phyloP scores from a whole-genome alignment of 2,329 filamentous ascomycete species.

The Pseudocercospora crystallina region DNA sequence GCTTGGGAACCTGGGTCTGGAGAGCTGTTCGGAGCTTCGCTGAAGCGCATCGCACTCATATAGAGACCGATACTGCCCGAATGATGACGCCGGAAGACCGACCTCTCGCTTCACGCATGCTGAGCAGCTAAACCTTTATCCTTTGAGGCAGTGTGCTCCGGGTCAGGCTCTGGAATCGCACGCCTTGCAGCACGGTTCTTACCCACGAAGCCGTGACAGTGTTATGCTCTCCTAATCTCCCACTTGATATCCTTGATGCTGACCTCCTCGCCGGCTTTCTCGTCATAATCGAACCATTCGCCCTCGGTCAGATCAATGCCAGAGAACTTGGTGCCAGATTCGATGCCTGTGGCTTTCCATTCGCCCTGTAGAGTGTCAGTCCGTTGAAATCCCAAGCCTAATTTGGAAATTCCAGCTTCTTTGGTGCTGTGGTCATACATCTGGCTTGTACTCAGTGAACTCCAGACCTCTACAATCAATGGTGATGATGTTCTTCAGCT shows the following conservation, averaged over 20 bases:
- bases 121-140: no score
- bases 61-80: no score
- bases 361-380: slow-evolving; percentile 62
- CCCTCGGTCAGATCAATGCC: slow-evolving; percentile 81
- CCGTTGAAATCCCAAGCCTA: background rate
- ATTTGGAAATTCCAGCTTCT: background rate
- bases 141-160: no score
- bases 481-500: slow-evolving; percentile 75
- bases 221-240: slow-evolving; percentile 68
- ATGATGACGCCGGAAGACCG: no score
- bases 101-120: no score
- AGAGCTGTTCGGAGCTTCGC: no score
- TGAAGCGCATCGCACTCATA: no score
- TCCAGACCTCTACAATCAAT: slow-evolving; percentile 94
- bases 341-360: slow-evolving; percentile 79
- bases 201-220: no score
- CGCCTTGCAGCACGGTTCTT: no score
- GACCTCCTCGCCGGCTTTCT: slow-evolving; percentile 88
- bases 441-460: slow-evolving; percentile 85
- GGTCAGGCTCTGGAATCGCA: no score
- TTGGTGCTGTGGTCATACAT: slow-evolving; percentile 54
- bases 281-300: slow-evolving; percentile 98
- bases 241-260: slow-evolving; percentile 87
- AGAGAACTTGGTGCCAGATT: slow-evolving; percentile 78
- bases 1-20: no score